A percentile compares a stretch with the other conserved stretches of the same genome.
Conservation (phyloP, 2,329 filamentous ascomycete genomes). For the Spiromastix sp. region DNA sequence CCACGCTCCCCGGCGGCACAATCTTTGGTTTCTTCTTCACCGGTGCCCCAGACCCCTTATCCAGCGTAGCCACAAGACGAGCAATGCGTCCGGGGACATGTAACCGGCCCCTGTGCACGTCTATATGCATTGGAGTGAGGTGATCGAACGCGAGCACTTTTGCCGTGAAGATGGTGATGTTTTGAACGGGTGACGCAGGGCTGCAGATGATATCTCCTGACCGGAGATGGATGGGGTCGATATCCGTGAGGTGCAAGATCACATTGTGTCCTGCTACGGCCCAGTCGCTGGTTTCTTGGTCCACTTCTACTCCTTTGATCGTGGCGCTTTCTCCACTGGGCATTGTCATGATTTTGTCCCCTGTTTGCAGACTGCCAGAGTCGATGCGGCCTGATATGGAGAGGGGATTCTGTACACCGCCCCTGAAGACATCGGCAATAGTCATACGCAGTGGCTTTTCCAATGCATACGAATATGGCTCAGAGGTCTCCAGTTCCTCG, state of each 20-base stretch:
- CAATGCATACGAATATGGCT: constrained; percentile 59
- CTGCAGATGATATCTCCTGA: constrained; percentile 81
- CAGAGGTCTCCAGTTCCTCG: constrained; percentile 73
- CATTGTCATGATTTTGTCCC: constrained; percentile 68
- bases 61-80: constrained; percentile 60
- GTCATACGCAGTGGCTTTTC: constrained; percentile 76
- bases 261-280: constrained; percentile 86
- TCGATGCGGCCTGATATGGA: constrained; percentile 82
- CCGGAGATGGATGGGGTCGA: constrained; percentile 72
- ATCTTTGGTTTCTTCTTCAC: constrained; percentile 77
- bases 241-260: constrained; percentile 70
- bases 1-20: constrained; percentile 68
- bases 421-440: constrained; percentile 76
- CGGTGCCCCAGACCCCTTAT: constrained; percentile 66
- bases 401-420: constrained; percentile 66
- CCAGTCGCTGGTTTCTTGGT: constrained; percentile 68
- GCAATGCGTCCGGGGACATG: constrained; percentile 67
- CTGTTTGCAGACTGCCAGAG: constrained; percentile 70
- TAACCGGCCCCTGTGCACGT: constrained; percentile 76
- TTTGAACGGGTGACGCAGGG: constrained; percentile 54
- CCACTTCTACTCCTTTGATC: constrained; percentile 71
- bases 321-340: constrained; percentile 72
- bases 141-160: constrained; percentile 87
- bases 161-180: constrained; percentile 63
- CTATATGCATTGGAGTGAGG: constrained; percentile 76